Evolutionary conservation across 108 stramenopile genomes (phyloP).

Genomic region (Cyclotella cryptica): DNA sequence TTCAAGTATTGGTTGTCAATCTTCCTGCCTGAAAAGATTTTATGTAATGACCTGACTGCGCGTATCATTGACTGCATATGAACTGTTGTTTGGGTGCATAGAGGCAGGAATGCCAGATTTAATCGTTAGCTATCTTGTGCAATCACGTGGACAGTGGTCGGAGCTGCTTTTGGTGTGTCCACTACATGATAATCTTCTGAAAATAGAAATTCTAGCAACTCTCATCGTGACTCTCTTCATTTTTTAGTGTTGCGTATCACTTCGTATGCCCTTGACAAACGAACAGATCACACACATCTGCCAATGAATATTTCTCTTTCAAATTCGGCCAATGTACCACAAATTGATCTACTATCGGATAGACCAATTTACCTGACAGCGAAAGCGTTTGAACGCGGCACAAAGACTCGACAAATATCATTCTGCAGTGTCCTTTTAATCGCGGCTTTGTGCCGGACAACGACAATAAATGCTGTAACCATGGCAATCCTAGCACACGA

Average conservation of each 20-base stretch:
- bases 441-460: conserved; percentile 1
- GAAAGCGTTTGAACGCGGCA: conserved; percentile 87
- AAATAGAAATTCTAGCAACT: neutral
- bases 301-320: conserved; percentile 61
- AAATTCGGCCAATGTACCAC: conserved; percentile 89
- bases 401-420: conserved; percentile 89
- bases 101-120: too few relatives aligned
- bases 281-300: conserved; percentile 48
- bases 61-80: too few relatives aligned
- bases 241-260: neutral
- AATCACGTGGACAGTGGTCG: too few relatives aligned
- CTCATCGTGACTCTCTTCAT: neutral
- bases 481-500: conserved; percentile 39
- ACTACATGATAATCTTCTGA: too few relatives aligned
- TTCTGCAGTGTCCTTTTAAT: conserved; percentile 29
- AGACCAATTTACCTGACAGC: conserved; percentile 88
- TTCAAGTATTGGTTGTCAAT: too few relatives aligned
- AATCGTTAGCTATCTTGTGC: too few relatives aligned
- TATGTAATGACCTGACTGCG: too few relatives aligned
- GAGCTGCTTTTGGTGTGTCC: too few relatives aligned
- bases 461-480: conserved; percentile 47
- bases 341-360: conserved; percentile 84
- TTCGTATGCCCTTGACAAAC: conserved; percentile 12
- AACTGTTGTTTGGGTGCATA: too few relatives aligned
- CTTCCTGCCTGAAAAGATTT: too few relatives aligned